These are phyloP conservation scores for Paecilomyces niveus DNA, from an alignment of 2,329 filamentous ascomycete species.

Conservation along the genomic window DNA sequence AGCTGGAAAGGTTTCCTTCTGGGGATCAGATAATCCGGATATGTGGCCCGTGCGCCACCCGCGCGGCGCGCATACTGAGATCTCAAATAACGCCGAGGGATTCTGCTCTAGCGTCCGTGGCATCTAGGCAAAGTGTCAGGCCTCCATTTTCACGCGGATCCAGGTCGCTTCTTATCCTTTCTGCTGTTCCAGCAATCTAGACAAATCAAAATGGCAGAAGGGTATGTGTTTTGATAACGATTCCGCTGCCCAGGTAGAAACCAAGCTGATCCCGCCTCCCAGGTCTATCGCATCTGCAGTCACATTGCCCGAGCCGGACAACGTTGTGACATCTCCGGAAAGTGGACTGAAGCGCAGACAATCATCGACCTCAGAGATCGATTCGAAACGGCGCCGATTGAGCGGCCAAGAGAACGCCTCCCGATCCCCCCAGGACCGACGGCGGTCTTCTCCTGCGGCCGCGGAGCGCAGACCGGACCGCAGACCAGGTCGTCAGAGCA, in stretches of 20 bases:
- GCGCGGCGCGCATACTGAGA: not conserved
- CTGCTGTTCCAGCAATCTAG: not conserved
- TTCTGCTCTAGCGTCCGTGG: not conserved
- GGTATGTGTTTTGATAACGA: conserved; percentile 9
- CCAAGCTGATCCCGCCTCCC: conserved; percentile 1
- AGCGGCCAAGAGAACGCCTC: conserved; percentile 22
- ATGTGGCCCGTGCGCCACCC: conserved; percentile 2
- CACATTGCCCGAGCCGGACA: conserved; percentile 41
- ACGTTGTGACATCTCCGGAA: conserved; percentile 21
- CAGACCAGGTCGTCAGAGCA: conserved; percentile 16
- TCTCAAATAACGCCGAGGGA: not conserved
- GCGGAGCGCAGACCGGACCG: conserved; percentile 10
- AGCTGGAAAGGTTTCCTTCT: conserved; percentile 1
- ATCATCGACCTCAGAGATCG: conserved; percentile 46
- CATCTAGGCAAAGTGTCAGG: not conserved
- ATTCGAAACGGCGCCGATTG: conserved; percentile 47
- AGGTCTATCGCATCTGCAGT: conserved; percentile 49
- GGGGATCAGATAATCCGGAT: not conserved
- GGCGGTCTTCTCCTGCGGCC: conserved; percentile 16
- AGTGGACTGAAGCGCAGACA: conserved; percentile 44
- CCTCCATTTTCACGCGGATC: not conserved
- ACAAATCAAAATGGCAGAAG: conserved; percentile 14
- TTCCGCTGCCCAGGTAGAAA: not conserved
- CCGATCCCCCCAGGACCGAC: conserved; percentile 13
- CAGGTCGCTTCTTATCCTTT: not conserved